Evolutionary conservation across 176 grass and related monocot genomes (phyloP).

Genomic region (Oryza officinalis): DNA sequence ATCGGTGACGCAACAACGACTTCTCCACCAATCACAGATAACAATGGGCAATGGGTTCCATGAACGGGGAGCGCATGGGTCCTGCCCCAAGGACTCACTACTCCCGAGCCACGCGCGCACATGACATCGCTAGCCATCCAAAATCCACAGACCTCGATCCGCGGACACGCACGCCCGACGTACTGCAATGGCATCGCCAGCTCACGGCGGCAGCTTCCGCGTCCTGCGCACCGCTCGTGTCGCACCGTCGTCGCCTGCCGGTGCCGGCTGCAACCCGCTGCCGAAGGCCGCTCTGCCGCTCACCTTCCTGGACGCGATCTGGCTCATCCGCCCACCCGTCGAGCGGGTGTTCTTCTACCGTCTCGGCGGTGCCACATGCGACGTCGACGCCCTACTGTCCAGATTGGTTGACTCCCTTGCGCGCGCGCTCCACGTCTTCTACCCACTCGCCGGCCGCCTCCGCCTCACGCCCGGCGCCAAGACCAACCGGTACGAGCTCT

Average conservation of each 20-base stretch:
- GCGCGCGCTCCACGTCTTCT: slow-evolving; percentile 14
- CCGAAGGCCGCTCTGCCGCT: slow-evolving; percentile 16
- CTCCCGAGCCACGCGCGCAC: too few species aligned
- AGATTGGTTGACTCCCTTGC: slow-evolving; percentile 37
- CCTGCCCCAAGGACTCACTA: too few species aligned
- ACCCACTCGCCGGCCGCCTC: not conserved
- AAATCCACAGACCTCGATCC: too few species aligned
- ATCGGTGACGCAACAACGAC: too few species aligned
- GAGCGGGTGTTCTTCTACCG: slow-evolving; percentile 47
- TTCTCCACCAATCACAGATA: too few species aligned
- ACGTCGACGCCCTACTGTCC: slow-evolving; percentile 15
- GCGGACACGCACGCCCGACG: too few species aligned
- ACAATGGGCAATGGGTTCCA: too few species aligned
- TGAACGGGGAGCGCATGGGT: too few species aligned
- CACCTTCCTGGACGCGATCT: slow-evolving; percentile 37
- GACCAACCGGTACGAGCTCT: too few species aligned
- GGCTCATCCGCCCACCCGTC: slow-evolving; percentile 1
- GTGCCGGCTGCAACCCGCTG: not conserved
- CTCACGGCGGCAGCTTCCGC: not conserved
- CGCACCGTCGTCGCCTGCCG: slow-evolving; percentile 7
- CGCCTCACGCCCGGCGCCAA: not conserved
- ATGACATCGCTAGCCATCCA: too few species aligned
- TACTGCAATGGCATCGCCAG: too few species aligned
- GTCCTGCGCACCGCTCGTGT: slow-evolving; percentile 25
- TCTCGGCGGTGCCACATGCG: not conserved